These are phyloP conservation scores for Schrenkiella parvula DNA, from an alignment of 345 rosid species.

Conservation along the genomic window DNA sequence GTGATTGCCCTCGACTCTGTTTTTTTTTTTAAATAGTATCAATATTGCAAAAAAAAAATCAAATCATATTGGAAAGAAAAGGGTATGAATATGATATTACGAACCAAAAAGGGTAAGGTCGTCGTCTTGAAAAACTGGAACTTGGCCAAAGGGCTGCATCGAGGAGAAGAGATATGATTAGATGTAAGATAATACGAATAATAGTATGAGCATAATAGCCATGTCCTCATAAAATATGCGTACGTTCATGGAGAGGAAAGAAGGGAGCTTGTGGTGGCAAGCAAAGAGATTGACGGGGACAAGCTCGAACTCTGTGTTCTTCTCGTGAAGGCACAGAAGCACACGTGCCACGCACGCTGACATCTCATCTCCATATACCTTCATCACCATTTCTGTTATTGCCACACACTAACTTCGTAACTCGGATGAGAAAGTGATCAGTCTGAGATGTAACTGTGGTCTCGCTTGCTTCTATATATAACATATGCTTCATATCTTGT, in stretches of 20 bases:
- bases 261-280: slow-evolving; percentile 60
- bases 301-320: slow-evolving; percentile 64
- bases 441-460: background rate
- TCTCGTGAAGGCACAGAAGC: slow-evolving; percentile 64
- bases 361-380: slow-evolving; percentile 63
- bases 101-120: slow-evolving; percentile 74
- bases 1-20: slow-evolving; percentile 84
- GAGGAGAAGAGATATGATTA: background rate
- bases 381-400: slow-evolving; percentile 42
- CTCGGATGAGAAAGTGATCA: background rate
- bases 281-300: slow-evolving; percentile 58
- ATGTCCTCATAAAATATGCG: background rate
- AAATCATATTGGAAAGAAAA: background rate
- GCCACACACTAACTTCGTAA: background rate
- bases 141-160: slow-evolving; percentile 77
- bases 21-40: background rate
- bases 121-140: slow-evolving; percentile 82
- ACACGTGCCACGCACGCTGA: slow-evolving; percentile 69
- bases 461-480: background rate
- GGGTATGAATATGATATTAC: background rate
- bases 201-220: background rate
- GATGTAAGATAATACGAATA: background rate
- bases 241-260: slow-evolving; percentile 65
- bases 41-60: background rate
- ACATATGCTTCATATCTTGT: background rate